Percentiles rank a stretch among this genome's conserved stretches.
phyloP scores from a whole-genome alignment of 2,329 filamentous ascomycete genomes.

The Pezicula carpinea region DNA sequence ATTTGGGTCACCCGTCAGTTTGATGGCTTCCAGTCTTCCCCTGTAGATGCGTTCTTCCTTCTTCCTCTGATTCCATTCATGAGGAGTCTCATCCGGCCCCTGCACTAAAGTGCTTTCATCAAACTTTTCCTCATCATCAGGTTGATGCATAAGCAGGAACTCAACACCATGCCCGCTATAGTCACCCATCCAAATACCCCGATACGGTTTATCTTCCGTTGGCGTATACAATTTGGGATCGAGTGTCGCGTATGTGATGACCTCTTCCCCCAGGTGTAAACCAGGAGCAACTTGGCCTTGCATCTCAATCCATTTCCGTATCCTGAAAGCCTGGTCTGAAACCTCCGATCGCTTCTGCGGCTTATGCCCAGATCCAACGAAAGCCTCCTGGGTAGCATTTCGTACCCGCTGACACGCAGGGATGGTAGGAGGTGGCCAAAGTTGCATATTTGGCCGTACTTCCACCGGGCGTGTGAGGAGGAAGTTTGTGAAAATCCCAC shows the following conservation, averaged over 20 bases:
- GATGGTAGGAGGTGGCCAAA: slow-evolving; percentile 74
- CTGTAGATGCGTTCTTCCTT: slow-evolving; percentile 47
- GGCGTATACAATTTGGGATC: slow-evolving; percentile 74
- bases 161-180: slow-evolving; percentile 86
- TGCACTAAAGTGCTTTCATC: slow-evolving; percentile 37
- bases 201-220: slow-evolving; percentile 73
- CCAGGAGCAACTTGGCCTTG: slow-evolving; percentile 33
- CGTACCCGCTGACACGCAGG: slow-evolving; percentile 49
- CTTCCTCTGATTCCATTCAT: slow-evolving; percentile 41
- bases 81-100: slow-evolving; percentile 37
- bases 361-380: slow-evolving; percentile 35
- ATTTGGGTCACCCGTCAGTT: slow-evolving; percentile 87
- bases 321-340: slow-evolving; percentile 66
- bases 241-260: slow-evolving; percentile 66
- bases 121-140: slow-evolving; percentile 43
- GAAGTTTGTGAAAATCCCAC: slow-evolving; percentile 59
- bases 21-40: slow-evolving; percentile 76
- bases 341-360: slow-evolving; percentile 53
- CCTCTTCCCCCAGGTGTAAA: slow-evolving; percentile 48
- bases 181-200: slow-evolving; percentile 86
- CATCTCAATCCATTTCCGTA: slow-evolving; percentile 75
- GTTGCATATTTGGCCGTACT: slow-evolving; percentile 35
- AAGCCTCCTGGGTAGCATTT: slow-evolving; percentile 41
- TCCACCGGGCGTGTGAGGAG: slow-evolving; percentile 54
- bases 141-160: slow-evolving; percentile 78